Evolutionary conservation across 2,329 filamentous ascomycete species (phyloP).

Genomic region (Cryoendolithus antarcticus): DNA sequence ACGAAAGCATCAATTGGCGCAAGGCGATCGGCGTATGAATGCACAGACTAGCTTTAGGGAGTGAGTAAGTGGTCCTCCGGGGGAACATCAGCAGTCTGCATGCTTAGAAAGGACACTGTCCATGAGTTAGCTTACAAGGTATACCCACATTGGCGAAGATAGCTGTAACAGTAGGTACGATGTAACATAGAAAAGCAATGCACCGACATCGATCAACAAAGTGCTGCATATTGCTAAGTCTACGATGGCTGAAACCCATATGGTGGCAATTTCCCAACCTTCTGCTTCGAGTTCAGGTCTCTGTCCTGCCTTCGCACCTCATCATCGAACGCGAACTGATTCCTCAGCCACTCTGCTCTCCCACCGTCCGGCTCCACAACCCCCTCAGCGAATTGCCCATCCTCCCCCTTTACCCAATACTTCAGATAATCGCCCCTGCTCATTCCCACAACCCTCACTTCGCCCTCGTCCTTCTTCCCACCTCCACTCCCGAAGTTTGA

Average conservation of each 20-base stretch:
- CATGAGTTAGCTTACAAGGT: too few species aligned
- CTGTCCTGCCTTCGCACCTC: slow-evolving; percentile 5
- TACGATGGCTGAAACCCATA: too few species aligned
- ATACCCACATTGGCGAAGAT: too few species aligned
- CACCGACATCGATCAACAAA: too few species aligned
- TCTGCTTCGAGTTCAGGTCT: background rate
- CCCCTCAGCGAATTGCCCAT: slow-evolving; percentile 8
- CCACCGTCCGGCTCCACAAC: slow-evolving; percentile 10
- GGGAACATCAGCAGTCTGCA: slow-evolving; percentile 1
- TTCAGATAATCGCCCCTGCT: slow-evolving; percentile 11
- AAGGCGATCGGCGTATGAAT: too few species aligned
- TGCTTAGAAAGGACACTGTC: too few species aligned
- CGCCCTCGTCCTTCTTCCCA: slow-evolving; percentile 6
- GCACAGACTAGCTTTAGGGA: slow-evolving; percentile 1
- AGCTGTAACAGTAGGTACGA: too few species aligned
- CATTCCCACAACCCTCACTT: slow-evolving; percentile 11
- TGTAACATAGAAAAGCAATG: too few species aligned
- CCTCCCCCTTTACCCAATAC: slow-evolving; percentile 13
- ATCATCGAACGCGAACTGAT: slow-evolving; percentile 6
- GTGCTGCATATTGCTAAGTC: too few species aligned
- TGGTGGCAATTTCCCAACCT: too few species aligned
- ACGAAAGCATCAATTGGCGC: too few species aligned
- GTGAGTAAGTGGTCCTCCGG: slow-evolving; percentile 8
- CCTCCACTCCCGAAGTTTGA: background rate
- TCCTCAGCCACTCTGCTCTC: slow-evolving; percentile 9